A percentile compares a stretch with the other conserved stretches of the same genome.
These are phyloP conservation scores for Cardamine resedifolia DNA, from an alignment of 345 rosid species.

Conservation along the genomic window DNA sequence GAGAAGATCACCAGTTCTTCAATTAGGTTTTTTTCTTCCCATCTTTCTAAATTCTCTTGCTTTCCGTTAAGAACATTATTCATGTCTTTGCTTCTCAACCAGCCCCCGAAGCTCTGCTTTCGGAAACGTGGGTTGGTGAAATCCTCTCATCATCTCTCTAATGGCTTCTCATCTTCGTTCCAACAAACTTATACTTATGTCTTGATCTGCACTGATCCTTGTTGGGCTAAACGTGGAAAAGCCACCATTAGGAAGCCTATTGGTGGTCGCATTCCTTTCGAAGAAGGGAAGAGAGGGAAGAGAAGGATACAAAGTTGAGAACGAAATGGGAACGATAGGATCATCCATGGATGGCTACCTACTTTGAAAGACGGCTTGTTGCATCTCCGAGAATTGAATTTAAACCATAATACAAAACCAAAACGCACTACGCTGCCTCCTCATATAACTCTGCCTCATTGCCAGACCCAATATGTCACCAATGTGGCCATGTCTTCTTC, in stretches of 20 bases:
- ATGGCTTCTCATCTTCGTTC: background rate
- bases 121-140: background rate
- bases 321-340: background rate
- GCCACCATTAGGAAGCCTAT: background rate
- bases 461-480: background rate
- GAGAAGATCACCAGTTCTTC: background rate
- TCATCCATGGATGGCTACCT: too few relatives aligned
- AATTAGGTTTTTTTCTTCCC: background rate
- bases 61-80: background rate
- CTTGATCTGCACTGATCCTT: background rate
- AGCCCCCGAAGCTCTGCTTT: background rate
- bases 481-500: background rate
- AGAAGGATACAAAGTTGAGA: background rate
- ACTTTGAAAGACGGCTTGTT: too few relatives aligned
- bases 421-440: background rate
- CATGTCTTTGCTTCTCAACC: background rate
- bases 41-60: background rate
- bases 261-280: background rate
- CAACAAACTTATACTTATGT: background rate
- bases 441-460: background rate
- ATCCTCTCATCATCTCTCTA: background rate
- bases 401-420: background rate
- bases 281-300: background rate
- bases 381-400: background rate
- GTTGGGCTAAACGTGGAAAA: background rate